phyloP scores from a whole-genome alignment of 768 basidiomycete species.

The Pulveroboletus frians region DNA sequence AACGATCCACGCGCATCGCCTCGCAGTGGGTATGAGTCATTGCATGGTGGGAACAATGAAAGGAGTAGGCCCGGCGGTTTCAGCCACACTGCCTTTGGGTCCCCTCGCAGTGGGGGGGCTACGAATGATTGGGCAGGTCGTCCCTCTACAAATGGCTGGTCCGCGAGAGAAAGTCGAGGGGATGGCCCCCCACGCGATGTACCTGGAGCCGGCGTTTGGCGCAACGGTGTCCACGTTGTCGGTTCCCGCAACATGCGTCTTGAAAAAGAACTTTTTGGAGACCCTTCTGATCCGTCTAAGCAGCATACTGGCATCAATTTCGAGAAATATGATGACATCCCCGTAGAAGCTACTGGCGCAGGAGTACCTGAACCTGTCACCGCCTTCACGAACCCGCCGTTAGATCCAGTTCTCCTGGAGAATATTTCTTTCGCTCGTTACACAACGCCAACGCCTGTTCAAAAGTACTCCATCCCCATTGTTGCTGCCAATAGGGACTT shows the following conservation, averaged over 20 bases:
- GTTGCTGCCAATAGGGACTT: conserved; percentile 84
- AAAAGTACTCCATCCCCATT: conserved; percentile 99
- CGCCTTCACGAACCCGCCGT: conserved; percentile 80
- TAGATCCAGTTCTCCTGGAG: conserved; percentile 91
- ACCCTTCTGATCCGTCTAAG: conserved; percentile 75
- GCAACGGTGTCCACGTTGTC: conserved; percentile 81
- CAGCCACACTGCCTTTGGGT: conserved; percentile 33
- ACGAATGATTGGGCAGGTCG: conserved; percentile 40
- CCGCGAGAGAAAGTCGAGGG: conserved; percentile 27
- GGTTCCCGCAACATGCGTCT: conserved; percentile 80
- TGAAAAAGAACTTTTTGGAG: conserved; percentile 96
- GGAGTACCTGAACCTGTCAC: conserved; percentile 94
- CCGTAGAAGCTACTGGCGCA: conserved; percentile 95
- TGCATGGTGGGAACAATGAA: conserved; percentile 39
- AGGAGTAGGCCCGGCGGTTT: conserved; percentile 38
- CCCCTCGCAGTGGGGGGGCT: conserved; percentile 29
- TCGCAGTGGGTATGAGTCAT: conserved; percentile 40
- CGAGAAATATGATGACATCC: conserved; percentile 99
- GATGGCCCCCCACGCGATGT: conserved; percentile 44
- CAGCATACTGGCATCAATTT: conserved; percentile 99
- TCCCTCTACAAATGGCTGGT: conserved; percentile 37
- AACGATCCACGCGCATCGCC: conserved; percentile 69
- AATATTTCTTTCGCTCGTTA: conserved; percentile 94
- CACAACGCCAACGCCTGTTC: conserved; percentile 94
- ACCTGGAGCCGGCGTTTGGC: conserved; percentile 67